Evolutionary conservation across 2,329 filamentous ascomycete species (phyloP).

Genomic region (Camillea tinctor): DNA sequence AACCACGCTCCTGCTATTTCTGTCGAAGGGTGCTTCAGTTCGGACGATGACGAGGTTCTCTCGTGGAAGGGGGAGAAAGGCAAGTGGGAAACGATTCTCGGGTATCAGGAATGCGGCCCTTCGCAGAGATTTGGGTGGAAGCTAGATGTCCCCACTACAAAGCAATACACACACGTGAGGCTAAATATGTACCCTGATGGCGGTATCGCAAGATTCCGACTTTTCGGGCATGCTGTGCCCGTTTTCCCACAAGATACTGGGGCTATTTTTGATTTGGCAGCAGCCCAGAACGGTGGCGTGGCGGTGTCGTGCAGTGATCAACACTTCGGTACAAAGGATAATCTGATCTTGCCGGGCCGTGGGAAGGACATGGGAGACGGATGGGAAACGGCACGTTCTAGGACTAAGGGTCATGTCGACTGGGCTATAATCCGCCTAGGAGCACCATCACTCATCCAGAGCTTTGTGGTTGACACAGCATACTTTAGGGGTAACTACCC

Average conservation of each 20-base stretch:
- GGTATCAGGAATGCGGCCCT: constrained; percentile 69
- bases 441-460: constrained; percentile 61
- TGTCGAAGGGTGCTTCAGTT: constrained; percentile 71
- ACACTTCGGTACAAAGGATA: constrained; percentile 80
- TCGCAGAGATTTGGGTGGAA: constrained; percentile 73
- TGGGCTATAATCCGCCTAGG: constrained; percentile 79
- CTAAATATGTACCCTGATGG: constrained; percentile 86
- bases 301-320: constrained; percentile 77
- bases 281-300: constrained; percentile 75
- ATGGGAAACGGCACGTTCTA: constrained; percentile 79
- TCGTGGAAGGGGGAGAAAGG: constrained; percentile 59
- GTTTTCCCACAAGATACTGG: constrained; percentile 68
- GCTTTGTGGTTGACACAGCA: constrained; percentile 74
- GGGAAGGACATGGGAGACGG: constrained; percentile 86
- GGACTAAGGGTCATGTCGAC: constrained; percentile 70
- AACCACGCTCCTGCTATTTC: constrained; percentile 80
- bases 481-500: constrained; percentile 85
- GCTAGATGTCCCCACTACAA: constrained; percentile 55
- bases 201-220: constrained; percentile 75
- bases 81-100: constrained; percentile 71
- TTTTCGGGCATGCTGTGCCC: constrained; percentile 74
- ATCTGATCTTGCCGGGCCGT: constrained; percentile 74
- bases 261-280: constrained; percentile 71
- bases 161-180: constrained; percentile 75
- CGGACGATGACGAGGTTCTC: constrained; percentile 62